phyloP scores from a whole-genome alignment of 371 early-diverging fungal species.

The Rhizopus stolonifer region DNA sequence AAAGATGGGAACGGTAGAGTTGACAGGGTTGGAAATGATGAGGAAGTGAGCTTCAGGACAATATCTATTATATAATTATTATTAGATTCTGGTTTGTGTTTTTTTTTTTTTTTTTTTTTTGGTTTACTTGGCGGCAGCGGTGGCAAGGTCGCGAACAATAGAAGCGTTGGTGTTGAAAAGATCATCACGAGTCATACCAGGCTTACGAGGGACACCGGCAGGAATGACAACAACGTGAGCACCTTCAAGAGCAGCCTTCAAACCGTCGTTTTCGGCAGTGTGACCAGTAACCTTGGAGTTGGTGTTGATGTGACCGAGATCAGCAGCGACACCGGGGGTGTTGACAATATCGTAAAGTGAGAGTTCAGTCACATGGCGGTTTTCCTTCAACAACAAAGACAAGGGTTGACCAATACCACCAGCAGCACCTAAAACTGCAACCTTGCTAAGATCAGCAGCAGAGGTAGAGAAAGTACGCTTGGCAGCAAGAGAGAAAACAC shows the following conservation, averaged over 20 bases:
- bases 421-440: conserved; percentile 88
- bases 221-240: conserved; percentile 95
- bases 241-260: conserved; percentile 85
- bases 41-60: conserved; percentile 95
- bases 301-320: conserved; percentile 96
- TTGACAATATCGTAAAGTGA: conserved; percentile 95
- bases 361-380: conserved; percentile 80
- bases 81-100: no score
- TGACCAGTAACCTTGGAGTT: conserved; percentile 85
- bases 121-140: conserved; percentile 60
- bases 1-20: conserved; percentile 99
- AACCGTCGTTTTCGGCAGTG: conserved; percentile 80
- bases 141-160: conserved; percentile 89
- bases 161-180: conserved; percentile 97
- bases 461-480: conserved; percentile 69
- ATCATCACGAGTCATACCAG: conserved; percentile 99
- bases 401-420: conserved; percentile 94
- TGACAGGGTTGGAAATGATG: conserved; percentile 99
- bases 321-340: conserved; percentile 97
- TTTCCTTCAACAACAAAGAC: conserved; percentile 85
- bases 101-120: no score
- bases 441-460: conserved; percentile 67
- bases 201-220: conserved; percentile 99
- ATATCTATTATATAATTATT: no score
- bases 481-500: conserved; percentile 53